Evolutionary conservation across 352 stramenopile genomes (phyloP), one percentile per base, ranked within the genome.

Genomic region (Phytophthora citrophthora): DNA sequence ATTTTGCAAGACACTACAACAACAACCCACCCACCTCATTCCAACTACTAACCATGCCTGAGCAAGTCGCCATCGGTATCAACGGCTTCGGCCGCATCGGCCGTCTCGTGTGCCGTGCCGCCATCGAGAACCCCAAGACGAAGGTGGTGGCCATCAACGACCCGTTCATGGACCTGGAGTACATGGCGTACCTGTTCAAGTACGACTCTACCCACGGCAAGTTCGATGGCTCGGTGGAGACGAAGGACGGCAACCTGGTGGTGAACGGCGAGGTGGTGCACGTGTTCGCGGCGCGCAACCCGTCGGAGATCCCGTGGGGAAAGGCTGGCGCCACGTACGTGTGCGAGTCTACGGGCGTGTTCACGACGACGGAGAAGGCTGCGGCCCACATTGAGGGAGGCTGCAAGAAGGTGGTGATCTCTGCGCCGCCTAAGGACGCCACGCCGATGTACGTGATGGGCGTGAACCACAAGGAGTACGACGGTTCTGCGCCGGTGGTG

Each of bases 1-100:
- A 8, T 41, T 41, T 41, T 41, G 34, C 34, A 9, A 32, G 29
- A 32, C 29, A 32, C 29, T 32, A 41, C 15, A 15, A 24, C n/a
- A 45, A 8, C 20, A 20, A 1, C 20, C 2, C 20, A 20, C 18
- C 12, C 5, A 47, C 27, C 6, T 3, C 8, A 3, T 12, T 7
- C 23, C 9, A 10, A 29, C 12, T 50, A 16, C 32, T n/a, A 18
- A 44, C n/a, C 16, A 60, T 52, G 52, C 4, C 52, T 52, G 52
- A 54, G 44, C 40, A 67, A 62, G 81, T 98, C 58, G 96, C 94
- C 72, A 76, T 99, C 36, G 97, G 91, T 57, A 99, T 99, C 87
- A 99, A 99, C 80, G 97, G 97, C 38, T 99, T 99, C 75, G 97
- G 97, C 61, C 93, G 97, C 71, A 99, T 99, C 67, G 97, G 97